Percentiles rank a stretch among this genome's conserved stretches.
Evolutionary conservation across 129 eudicot genomes (phyloP).

Genomic region (Rutidosis leptorrhynchoides): DNA sequence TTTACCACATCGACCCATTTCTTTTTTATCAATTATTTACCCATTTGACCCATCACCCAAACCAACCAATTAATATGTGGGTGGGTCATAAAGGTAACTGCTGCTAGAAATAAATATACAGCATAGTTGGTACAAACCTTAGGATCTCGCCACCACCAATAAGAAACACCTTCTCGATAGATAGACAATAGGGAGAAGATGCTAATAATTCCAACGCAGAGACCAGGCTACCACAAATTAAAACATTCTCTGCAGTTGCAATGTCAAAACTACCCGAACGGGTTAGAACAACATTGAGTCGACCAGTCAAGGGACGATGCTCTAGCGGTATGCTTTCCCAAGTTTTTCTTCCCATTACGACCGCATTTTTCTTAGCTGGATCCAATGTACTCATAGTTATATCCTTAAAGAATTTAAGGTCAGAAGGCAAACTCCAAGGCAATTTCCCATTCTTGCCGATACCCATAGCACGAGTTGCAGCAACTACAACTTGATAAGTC

Average conservation of each 20-base stretch:
- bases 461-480: conserved; percentile 82
- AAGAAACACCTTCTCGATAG: conserved; percentile 75
- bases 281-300: conserved; percentile 80
- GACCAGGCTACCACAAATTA: conserved; percentile 64
- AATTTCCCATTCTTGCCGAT: conserved; percentile 85
- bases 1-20: not conserved
- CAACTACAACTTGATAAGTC: conserved; percentile 86
- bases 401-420: conserved; percentile 79
- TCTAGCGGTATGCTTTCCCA: conserved; percentile 81
- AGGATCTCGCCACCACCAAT: conserved; percentile 91
- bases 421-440: conserved; percentile 91
- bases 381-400: conserved; percentile 59
- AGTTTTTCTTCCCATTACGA: conserved; percentile 92
- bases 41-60: not conserved
- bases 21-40: not conserved
- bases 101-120: not conserved
- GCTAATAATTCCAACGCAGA: conserved; percentile 78
- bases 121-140: conserved; percentile 43
- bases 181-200: conserved; percentile 59
- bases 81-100: not conserved
- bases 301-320: conserved; percentile 75
- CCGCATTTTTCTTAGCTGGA: conserved; percentile 68
- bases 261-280: conserved; percentile 64
- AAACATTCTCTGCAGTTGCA: conserved; percentile 67
- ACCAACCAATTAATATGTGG: not conserved